Conservation (phyloP, 2,329 filamentous ascomycete species). For the Aspergillus sp. region DNA sequence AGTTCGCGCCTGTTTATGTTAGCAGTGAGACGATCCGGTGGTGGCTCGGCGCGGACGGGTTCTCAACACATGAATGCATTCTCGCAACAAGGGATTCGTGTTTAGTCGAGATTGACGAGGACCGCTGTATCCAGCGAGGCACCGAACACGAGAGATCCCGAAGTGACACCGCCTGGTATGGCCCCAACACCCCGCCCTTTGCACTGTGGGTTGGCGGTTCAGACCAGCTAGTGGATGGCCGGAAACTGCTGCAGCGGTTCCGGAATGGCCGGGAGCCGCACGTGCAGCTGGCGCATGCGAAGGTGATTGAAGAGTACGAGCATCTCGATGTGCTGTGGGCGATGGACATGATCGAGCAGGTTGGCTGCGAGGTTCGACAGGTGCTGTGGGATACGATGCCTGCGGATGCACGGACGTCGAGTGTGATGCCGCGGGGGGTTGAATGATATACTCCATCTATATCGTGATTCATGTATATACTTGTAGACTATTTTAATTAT, state of each 20-base stretch:
- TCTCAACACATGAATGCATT: slow-evolving; percentile 82
- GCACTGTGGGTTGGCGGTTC: slow-evolving; percentile 84
- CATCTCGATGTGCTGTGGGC: slow-evolving; percentile 96
- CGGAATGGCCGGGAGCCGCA: slow-evolving; percentile 76
- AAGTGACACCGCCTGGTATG: slow-evolving; percentile 72
- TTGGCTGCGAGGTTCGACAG: slow-evolving; percentile 76
- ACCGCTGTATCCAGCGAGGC: slow-evolving; percentile 24
- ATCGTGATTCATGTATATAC: not conserved
- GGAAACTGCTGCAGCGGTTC: slow-evolving; percentile 70
- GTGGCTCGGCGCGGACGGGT: slow-evolving; percentile 90
- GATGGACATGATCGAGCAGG: slow-evolving; percentile 79
- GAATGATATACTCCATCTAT: slow-evolving; percentile 1
- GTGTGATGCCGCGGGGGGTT: slow-evolving; percentile 55
- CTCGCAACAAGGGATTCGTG: slow-evolving; percentile 74
- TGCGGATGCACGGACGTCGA: slow-evolving; percentile 56
- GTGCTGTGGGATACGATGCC: slow-evolving; percentile 77
- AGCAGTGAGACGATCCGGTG: slow-evolving; percentile 88
- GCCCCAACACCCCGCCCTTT: slow-evolving; percentile 74
- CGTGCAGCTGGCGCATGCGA: slow-evolving; percentile 76
- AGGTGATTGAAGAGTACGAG: slow-evolving; percentile 83
- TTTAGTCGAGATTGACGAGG: slow-evolving; percentile 55
- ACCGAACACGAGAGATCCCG: slow-evolving; percentile 12
- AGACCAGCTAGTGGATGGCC: slow-evolving; percentile 82
- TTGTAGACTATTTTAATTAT: not conserved
- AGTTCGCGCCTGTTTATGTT: slow-evolving; percentile 88